Evolutionary conservation across 176 grass and related monocot genomes (phyloP).

Genomic region (Aegilops speltoides): DNA sequence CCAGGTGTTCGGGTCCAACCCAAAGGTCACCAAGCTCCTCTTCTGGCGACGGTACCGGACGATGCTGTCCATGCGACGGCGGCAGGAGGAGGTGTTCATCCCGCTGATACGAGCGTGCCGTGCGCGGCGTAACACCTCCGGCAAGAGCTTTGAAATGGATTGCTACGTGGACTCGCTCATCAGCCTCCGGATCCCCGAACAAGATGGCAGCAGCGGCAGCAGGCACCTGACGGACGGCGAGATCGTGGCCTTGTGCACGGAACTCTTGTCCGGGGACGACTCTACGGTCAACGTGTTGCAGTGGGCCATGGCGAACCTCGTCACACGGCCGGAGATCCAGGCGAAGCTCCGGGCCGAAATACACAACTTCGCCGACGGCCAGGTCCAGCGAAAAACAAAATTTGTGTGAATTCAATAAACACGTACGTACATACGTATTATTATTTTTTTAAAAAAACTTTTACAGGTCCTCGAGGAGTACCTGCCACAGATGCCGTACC

Average conservation of each 20-base stretch:
- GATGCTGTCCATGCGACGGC: not conserved
- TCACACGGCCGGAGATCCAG: not conserved
- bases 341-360: not conserved
- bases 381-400: not conserved
- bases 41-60: conserved; percentile 5
- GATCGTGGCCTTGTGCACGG: not conserved
- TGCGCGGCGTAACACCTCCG: not conserved
- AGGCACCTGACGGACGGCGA: not conserved
- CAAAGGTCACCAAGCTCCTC: not conserved
- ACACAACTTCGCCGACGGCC: not conserved
- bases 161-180: conserved; percentile 49
- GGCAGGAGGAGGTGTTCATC: conserved; percentile 35
- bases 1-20: not conserved
- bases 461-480: not conserved
- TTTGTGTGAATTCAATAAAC: no score
- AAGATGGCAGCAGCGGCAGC: not conserved
- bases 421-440: no score
- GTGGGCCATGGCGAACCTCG: not conserved
- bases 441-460: no score
- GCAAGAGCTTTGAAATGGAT: not conserved
- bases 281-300: not conserved
- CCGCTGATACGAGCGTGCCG: conserved; percentile 10
- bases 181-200: conserved; percentile 9
- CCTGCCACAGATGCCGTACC: not conserved
- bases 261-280: not conserved